Conservation (phyloP, 441 rosid species). For the Pelargonium fulgidum region DNA sequence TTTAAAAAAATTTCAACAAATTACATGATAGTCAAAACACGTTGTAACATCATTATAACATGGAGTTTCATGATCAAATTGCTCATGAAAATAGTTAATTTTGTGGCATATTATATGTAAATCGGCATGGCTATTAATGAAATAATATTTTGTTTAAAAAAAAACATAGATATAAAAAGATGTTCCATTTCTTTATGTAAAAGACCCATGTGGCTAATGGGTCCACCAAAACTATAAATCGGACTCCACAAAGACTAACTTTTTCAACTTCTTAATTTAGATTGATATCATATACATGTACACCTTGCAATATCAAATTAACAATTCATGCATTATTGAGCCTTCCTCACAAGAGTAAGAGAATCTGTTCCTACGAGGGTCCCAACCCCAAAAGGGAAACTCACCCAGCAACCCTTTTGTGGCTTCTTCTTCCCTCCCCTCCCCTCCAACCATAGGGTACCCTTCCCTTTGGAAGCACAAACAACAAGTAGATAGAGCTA, state of each 20-base stretch:
- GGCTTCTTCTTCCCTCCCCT: constrained; percentile 4
- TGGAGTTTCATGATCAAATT: too few relatives aligned
- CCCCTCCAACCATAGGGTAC: too few relatives aligned
- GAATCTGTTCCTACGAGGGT: constrained; percentile 23
- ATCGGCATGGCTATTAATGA: too few relatives aligned
- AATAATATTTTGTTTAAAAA: not conserved
- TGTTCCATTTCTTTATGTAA: constrained; percentile 29
- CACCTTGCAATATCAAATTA: constrained; percentile 36
- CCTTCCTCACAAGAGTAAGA: not conserved
- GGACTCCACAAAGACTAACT: constrained; percentile 33
- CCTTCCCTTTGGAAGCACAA: too few relatives aligned
- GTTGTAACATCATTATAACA: too few relatives aligned
- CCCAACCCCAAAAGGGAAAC: constrained; percentile 28
- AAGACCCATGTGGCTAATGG: constrained; percentile 48
- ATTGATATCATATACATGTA: constrained; percentile 13
- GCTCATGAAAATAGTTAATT: too few relatives aligned
- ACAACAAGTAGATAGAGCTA: too few relatives aligned
- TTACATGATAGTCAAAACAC: too few relatives aligned
- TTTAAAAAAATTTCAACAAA: too few relatives aligned
- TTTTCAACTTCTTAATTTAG: constrained; percentile 27
- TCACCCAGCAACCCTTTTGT: constrained; percentile 20
- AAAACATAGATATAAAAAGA: constrained; percentile 3
- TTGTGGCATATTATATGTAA: too few relatives aligned
- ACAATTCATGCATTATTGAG: constrained; percentile 36
- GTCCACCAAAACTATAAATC: constrained; percentile 30